phyloP scores from a whole-genome alignment of 164 flowering plant species.

The grape (Vitis vinifera) region DNA sequence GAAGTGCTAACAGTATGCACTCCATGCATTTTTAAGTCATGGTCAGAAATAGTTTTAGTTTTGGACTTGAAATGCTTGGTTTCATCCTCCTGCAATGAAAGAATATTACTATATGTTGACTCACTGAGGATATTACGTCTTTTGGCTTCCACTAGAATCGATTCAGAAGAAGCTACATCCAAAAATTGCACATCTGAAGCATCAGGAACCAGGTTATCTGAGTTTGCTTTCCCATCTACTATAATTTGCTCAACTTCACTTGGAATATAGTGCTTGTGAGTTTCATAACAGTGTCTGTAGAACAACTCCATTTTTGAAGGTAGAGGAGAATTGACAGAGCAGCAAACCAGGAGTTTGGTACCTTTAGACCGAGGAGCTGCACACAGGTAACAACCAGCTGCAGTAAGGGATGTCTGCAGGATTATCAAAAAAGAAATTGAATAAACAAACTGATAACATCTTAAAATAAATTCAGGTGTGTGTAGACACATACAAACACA shows the following conservation, averaged over 20 bases:
- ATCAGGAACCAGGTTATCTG: slow-evolving; percentile 34
- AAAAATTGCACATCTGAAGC: slow-evolving; percentile 51
- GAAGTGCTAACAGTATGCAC: slow-evolving; percentile 11
- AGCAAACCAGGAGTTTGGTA: slow-evolving; percentile 66
- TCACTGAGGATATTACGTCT: slow-evolving; percentile 58
- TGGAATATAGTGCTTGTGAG: slow-evolving; percentile 11
- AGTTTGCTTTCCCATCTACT: slow-evolving; percentile 39
- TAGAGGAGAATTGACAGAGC: slow-evolving; percentile 50
- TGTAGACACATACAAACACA: no score
- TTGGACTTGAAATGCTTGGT: slow-evolving; percentile 43
- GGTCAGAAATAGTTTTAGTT: slow-evolving; percentile 19
- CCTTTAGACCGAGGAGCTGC: slow-evolving; percentile 89
- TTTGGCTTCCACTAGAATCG: slow-evolving; percentile 62
- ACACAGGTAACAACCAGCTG: slow-evolving; percentile 93
- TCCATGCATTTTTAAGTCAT: slow-evolving; percentile 24
- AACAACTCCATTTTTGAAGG: slow-evolving; percentile 39
- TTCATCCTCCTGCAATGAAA: slow-evolving; percentile 60
- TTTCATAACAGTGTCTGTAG: slow-evolving; percentile 15
- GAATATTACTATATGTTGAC: slow-evolving; percentile 44
- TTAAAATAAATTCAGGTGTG: neutral
- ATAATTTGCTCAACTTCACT: slow-evolving; percentile 56
- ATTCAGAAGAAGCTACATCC: slow-evolving; percentile 48
- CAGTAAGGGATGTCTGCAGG: slow-evolving; percentile 76
- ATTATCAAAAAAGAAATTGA: slow-evolving; percentile 15
- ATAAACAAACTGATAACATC: neutral